Conservation (phyloP, 2,329 filamentous ascomycete species). For the Bipolaris oryzae region DNA sequence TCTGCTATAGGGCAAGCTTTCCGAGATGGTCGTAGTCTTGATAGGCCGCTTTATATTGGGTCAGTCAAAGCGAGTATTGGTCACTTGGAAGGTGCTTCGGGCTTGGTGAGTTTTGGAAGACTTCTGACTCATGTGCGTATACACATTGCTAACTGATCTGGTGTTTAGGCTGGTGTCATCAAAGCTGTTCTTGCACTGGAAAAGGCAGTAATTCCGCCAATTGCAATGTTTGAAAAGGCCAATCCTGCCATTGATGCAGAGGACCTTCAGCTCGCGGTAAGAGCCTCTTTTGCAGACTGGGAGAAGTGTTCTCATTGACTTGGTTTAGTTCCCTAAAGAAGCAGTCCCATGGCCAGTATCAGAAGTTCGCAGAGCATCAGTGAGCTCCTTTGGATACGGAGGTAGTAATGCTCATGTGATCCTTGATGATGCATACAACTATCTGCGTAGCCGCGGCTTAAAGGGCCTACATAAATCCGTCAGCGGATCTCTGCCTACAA, state of each 20-base stretch:
- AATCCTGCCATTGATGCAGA: conserved; percentile 25
- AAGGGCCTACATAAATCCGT: conserved; percentile 1
- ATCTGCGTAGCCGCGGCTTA: conserved; percentile 2
- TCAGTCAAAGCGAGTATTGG: conserved; percentile 30
- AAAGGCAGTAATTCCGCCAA: conserved; percentile 41
- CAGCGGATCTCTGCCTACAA: background rate
- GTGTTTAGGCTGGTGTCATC: conserved; percentile 17
- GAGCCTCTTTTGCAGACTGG: background rate
- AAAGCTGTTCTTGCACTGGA: conserved; percentile 36
- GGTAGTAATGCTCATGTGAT: conserved; percentile 23
- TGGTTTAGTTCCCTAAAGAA: background rate
- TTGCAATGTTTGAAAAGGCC: conserved; percentile 23
- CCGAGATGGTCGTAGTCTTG: background rate
- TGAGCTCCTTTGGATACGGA: conserved; percentile 24
- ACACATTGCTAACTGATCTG: background rate
- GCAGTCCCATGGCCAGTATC: background rate
- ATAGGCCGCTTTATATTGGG: conserved; percentile 13
- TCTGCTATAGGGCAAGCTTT: conserved; percentile 13
- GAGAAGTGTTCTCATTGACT: background rate
- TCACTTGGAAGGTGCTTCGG: conserved; percentile 24
- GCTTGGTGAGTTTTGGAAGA: conserved; percentile 5
- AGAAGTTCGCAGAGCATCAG: conserved; percentile 14
- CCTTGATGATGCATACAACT: conserved; percentile 20
- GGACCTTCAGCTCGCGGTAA: background rate
- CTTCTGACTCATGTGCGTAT: background rate